Evolutionary conservation across 1,284 basidiomycete genomes (phyloP).

Genomic region (Apiotrichum brassicae): DNA sequence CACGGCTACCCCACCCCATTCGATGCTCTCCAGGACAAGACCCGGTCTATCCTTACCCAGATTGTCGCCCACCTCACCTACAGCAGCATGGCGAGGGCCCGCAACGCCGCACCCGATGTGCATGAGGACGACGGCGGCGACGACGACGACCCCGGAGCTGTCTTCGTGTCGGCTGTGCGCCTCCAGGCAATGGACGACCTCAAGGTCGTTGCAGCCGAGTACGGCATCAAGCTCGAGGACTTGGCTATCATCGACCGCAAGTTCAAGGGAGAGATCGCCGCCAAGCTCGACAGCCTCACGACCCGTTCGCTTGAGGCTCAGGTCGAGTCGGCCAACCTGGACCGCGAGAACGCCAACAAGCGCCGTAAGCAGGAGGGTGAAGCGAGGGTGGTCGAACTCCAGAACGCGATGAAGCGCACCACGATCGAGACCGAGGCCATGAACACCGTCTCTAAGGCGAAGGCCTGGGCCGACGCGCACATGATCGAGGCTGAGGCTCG

Average conservation of each 20-base stretch:
- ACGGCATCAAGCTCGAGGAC: conserved; percentile 17
- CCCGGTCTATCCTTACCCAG: conserved; percentile 15
- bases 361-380: conserved; percentile 14
- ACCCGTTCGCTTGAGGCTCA: conserved; percentile 16
- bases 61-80: conserved; percentile 15
- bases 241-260: conserved; percentile 15
- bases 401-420: conserved; percentile 13
- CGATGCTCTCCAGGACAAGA: conserved; percentile 20
- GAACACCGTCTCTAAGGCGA: conserved; percentile 4
- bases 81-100: conserved; percentile 11
- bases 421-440: conserved; percentile 9
- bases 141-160: conserved; percentile 8
- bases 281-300: conserved; percentile 13
- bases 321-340: conserved; percentile 14
- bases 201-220: conserved; percentile 13
- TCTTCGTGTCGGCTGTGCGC: conserved; percentile 14
- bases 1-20: conserved; percentile 16
- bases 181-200: conserved; percentile 16
- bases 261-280: conserved; percentile 15
- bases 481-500: conserved; percentile 12
- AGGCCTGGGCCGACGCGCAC: conserved; percentile 6
- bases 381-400: conserved; percentile 13
- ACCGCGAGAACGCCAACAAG: conserved; percentile 16
- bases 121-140: neutral
- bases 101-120: conserved; percentile 10